Evolutionary conservation across 768 basidiomycete genomes (phyloP).

Genomic region (Tylopilus subfusipes): DNA sequence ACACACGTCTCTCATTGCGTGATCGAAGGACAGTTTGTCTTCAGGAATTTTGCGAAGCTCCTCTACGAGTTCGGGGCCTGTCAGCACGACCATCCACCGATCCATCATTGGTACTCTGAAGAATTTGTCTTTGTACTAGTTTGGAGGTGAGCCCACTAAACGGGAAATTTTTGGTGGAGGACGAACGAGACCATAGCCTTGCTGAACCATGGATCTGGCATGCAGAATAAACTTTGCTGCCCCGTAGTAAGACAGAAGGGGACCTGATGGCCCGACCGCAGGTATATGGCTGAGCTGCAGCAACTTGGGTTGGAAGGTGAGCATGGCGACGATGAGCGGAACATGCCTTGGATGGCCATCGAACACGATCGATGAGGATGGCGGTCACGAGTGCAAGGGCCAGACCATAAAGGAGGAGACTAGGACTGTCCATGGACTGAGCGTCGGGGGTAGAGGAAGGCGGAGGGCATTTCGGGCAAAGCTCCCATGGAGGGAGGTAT

Average conservation of each 20-base stretch:
- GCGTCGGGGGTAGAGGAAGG: constrained; percentile 20
- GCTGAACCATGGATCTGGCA: constrained; percentile 32
- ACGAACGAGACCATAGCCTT: constrained; percentile 36
- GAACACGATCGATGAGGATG: constrained; percentile 16
- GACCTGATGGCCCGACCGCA: constrained; percentile 34
- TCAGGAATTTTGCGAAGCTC: constrained; percentile 50
- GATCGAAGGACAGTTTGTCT: constrained; percentile 41
- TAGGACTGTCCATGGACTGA: constrained; percentile 26
- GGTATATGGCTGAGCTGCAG: constrained; percentile 32
- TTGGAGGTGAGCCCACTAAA: constrained; percentile 14
- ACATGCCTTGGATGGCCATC: constrained; percentile 28
- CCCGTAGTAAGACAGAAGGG: constrained; percentile 32
- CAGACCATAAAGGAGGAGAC: constrained; percentile 20
- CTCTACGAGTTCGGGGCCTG: constrained; percentile 41
- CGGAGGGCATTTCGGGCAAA: constrained; percentile 27
- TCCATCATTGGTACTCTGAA: constrained; percentile 45
- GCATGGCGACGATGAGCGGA: background rate
- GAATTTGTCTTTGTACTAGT: constrained; percentile 30
- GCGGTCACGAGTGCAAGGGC: constrained; percentile 13
- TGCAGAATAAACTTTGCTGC: constrained; percentile 30
- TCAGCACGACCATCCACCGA: constrained; percentile 45
- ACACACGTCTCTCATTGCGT: constrained; percentile 40
- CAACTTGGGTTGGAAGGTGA: background rate
- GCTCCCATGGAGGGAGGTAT: constrained; percentile 25
- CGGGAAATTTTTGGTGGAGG: background rate